Evolutionary conservation across 2,329 filamentous ascomycete species (phyloP).

Genomic region (Epichloe gansuensis): DNA sequence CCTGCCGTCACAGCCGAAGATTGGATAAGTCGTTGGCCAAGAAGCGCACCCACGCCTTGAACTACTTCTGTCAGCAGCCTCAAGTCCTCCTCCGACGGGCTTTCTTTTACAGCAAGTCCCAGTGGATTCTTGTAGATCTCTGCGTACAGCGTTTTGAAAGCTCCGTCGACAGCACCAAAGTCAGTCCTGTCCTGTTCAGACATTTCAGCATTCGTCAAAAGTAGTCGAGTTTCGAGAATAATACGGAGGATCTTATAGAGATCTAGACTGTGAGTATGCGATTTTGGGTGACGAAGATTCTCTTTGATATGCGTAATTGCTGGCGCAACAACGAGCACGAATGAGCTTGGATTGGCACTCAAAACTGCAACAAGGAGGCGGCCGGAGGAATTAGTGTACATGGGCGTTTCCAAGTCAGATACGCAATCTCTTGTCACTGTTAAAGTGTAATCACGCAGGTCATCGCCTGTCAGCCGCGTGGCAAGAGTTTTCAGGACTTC

Average conservation of each 20-base stretch:
- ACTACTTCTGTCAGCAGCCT: slow-evolving; percentile 31
- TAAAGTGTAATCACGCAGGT: slow-evolving; percentile 33
- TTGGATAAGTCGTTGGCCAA: slow-evolving; percentile 22
- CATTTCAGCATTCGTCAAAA: slow-evolving; percentile 23
- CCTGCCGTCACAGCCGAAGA: not conserved
- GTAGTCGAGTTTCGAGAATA: slow-evolving; percentile 32
- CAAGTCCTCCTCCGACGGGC: slow-evolving; percentile 24
- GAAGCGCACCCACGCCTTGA: slow-evolving; percentile 32
- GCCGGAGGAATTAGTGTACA: slow-evolving; percentile 39
- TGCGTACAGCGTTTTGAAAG: slow-evolving; percentile 29
- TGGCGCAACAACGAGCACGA: slow-evolving; percentile 33
- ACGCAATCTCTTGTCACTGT: slow-evolving; percentile 39
- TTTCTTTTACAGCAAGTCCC: slow-evolving; percentile 14
- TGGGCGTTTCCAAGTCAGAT: slow-evolving; percentile 38
- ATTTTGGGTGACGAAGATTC: slow-evolving; percentile 37
- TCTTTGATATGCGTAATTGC: slow-evolving; percentile 36
- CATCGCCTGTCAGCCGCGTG: slow-evolving; percentile 29
- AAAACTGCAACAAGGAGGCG: slow-evolving; percentile 38
- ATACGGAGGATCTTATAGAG: slow-evolving; percentile 38
- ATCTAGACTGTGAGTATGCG: slow-evolving; percentile 36
- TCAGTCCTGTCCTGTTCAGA: slow-evolving; percentile 23
- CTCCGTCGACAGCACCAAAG: slow-evolving; percentile 23
- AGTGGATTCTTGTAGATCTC: slow-evolving; percentile 30
- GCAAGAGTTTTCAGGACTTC: slow-evolving; percentile 39
- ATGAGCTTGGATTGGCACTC: slow-evolving; percentile 34